Evolutionary conservation across 1,139 yeast genomes (phyloP).

Genomic region (Diutina sp.): DNA sequence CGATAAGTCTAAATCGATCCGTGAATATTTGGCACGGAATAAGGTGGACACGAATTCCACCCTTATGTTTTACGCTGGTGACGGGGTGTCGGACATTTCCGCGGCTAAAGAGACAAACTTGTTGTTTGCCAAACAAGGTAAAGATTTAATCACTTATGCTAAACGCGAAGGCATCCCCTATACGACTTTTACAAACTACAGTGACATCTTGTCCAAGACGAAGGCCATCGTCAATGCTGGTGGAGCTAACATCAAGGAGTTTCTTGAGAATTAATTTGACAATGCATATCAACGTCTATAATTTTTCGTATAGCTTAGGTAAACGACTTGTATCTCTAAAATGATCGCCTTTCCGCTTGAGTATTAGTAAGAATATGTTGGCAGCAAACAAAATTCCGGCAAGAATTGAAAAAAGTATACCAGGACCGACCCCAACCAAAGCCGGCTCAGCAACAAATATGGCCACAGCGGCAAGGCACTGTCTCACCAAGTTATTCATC

Average conservation of each 20-base stretch:
- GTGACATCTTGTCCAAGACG: conserved; percentile 47
- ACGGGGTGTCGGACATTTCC: conserved; percentile 88
- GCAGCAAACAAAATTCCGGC: conserved; percentile 42
- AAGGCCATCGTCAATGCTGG: conserved; percentile 7
- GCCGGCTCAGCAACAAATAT: conserved; percentile 67
- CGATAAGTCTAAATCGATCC: conserved; percentile 77
- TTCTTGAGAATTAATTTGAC: neutral
- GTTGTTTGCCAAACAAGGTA: conserved; percentile 85
- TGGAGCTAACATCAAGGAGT: neutral
- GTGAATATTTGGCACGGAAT: conserved; percentile 43
- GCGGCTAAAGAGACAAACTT: conserved; percentile 94
- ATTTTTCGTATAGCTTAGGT: conserved; percentile 37
- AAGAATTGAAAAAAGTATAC: conserved; percentile 58
- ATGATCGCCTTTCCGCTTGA: conserved; percentile 47
- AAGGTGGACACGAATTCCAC: conserved; percentile 23
- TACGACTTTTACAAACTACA: conserved; percentile 66
- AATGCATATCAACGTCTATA: neutral
- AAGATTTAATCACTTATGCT: conserved; percentile 80
- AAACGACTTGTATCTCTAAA: conserved; percentile 60
- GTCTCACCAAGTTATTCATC: conserved; percentile 61
- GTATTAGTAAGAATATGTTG: conserved; percentile 28
- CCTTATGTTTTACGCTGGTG: conserved; percentile 81
- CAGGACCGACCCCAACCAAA: conserved; percentile 49
- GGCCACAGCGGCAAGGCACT: conserved; percentile 62
- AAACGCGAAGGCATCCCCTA: conserved; percentile 70